Conservation (phyloP, 2,329 filamentous ascomycete genomes). For the Colletotrichum phormii region DNA sequence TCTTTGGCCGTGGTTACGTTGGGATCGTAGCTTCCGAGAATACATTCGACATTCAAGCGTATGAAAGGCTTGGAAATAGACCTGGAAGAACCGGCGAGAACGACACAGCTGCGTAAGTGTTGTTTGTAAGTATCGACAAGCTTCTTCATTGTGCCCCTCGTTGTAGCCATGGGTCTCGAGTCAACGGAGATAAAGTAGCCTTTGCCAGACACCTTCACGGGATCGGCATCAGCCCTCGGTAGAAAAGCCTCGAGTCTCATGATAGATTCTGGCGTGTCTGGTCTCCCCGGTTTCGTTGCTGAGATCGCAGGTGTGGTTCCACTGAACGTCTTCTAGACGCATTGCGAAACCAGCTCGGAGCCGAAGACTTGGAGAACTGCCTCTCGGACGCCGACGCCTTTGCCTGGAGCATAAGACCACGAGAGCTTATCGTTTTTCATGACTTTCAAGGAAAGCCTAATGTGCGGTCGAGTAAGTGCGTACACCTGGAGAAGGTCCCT, state of each 20-base stretch:
- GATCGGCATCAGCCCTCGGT: constrained; percentile 61
- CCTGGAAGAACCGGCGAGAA: constrained; percentile 40
- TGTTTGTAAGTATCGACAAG: constrained; percentile 65
- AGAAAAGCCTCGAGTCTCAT: constrained; percentile 68
- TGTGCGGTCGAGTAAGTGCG: constrained; percentile 72
- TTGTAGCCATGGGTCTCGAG: constrained; percentile 69
- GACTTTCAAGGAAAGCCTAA: constrained; percentile 71
- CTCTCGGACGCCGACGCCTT: constrained; percentile 62
- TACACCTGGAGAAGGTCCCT: constrained; percentile 72
- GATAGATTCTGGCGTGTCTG: constrained; percentile 9
- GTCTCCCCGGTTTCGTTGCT: constrained; percentile 7
- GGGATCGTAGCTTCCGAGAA: constrained; percentile 72
- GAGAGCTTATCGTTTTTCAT: constrained; percentile 62
- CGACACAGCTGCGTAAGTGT: constrained; percentile 52
- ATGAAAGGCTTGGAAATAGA: constrained; percentile 68
- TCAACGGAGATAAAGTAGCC: constrained; percentile 76
- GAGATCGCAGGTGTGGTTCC: neutral
- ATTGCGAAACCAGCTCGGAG: constrained; percentile 65
- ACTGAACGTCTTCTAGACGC: constrained; percentile 51
- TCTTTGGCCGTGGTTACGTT: constrained; percentile 81
- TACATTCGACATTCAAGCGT: constrained; percentile 72
- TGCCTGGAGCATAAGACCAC: constrained; percentile 73
- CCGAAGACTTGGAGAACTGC: constrained; percentile 73
- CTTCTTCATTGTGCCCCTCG: constrained; percentile 69
- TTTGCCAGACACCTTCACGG: constrained; percentile 54